Base-by-base conservation (phyloP, 345 rosid species). In the Combretum micranthum region DNA sequence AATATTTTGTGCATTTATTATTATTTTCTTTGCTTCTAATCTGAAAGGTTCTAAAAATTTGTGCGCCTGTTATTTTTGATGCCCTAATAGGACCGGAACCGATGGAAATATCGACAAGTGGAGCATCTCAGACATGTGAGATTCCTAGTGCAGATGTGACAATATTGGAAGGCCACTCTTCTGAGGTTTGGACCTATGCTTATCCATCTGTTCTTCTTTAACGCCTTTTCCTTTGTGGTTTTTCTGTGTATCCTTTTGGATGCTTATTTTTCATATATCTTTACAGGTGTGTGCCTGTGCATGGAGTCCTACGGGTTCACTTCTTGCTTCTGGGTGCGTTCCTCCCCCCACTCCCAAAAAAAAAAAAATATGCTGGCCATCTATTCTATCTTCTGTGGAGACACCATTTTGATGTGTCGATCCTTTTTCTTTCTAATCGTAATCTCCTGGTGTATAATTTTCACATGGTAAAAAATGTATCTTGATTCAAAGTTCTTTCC, bases 311-410 rank as follows among this genome's bases (percentile, higher is more conserved):
- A 72, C 93, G n/a, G 97, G 92, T 65, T 85, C 97, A 52, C 79
- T 94, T 75, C 96, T 94, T 81, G 99, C 99, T 26, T 94, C 99
- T 52, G 99, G 97, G 99, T 90, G 56, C 57, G 95, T 74, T 56
- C 42, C 62, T 73, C 55, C 50, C n/a, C n/a, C n/a, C n/a, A n/a
- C n/a, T n/a, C n/a, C 56, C 61, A 49, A 13, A 13, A 47, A 11
- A 15, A 55, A 44, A 18, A 53, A 42, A 57, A 56, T 10, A 56
- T 53, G 47, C 42, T 52, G 13, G 53, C 68, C 19, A 16, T n/a
- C 50, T 64, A 20, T 22, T 39, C 42, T 32, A 32, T 32, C 6
- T 32, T 32, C 39, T 32, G 39, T 32, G 9, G 10, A 32, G 5
- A 32, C 9, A 7, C 9, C 39, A 32, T 32, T 32, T 32, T 32